Evolutionary conservation across 805 yeast species (phyloP), one percentile per base, ranked within the genome.

Genomic region (Starmerella apis): DNA sequence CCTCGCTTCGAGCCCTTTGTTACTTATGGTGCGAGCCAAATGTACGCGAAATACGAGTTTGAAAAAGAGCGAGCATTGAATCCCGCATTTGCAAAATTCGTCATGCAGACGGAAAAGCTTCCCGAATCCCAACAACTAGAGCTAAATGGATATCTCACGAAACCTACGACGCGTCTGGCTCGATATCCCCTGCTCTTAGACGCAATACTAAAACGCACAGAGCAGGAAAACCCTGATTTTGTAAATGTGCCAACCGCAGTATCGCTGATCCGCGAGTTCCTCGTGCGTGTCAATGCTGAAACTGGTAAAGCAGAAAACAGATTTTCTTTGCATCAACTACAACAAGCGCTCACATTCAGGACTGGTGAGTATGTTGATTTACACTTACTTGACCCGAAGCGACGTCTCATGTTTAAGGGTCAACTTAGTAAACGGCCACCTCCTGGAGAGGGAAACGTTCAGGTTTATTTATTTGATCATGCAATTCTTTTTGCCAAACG

Each of bases 151-250:
- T 92, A 87, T 61, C 73, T 92, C 56, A 86, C 95, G 6, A 94
- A 90, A 62, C 96, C 97, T 46, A 88, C 95, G 2, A 87, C 96
- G 14, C 77, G 98, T 64, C 87, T 96, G 28, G 97, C 96, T 9
- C 74, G 97, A 57, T 92, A 92, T 67, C 95, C 94, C 56, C 69
- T 92, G 45, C 72, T 92, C 50, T 72, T 90, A 20, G 81, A 78
- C 50, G 92, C 90, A 43, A 84, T 92, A 31, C 71, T 86, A 56
- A 90, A 92, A 64, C 77, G 79, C 55, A 87, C 97, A 0, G 77
- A 74, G 47, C 81, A 81, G n/a, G 83, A 79, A 23, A 74, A 80
- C 7, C 80, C 85, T 1, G 96, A 88, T 57, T 76, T 74, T 60
- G 77, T 75, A 47, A 77, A 80, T 57, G 70, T 92, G 50, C 72